Evolutionary conservation across 148 eudicot species (phyloP).

Genomic region (Arbutus unedo): DNA sequence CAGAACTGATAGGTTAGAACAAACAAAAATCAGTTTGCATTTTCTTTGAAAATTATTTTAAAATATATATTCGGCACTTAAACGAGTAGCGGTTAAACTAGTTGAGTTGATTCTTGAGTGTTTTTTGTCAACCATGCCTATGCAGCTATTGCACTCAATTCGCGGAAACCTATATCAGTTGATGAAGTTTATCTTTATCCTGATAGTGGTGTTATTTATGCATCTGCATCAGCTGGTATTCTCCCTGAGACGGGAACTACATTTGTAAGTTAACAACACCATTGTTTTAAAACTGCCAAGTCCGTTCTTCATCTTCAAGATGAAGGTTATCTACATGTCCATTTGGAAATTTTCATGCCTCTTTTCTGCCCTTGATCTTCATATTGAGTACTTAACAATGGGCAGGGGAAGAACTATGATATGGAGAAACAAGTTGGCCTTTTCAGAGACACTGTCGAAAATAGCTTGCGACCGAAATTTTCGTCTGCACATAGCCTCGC

Average conservation of each 20-base stretch:
- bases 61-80: no score
- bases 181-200: neutral
- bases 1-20: no score
- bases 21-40: no score
- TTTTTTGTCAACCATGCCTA: neutral
- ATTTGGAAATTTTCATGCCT: neutral
- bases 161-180: neutral
- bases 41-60: no score
- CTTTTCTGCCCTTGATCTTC: no score
- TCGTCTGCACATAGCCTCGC: neutral
- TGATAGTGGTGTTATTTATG: neutral
- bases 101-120: no score
- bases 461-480: neutral
- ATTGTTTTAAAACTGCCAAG: neutral
- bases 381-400: no score
- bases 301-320: no score
- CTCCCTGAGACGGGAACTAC: constrained; percentile 12
- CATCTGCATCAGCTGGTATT: constrained; percentile 18
- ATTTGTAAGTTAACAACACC: neutral
- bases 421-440: constrained; percentile 8
- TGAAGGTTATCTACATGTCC: no score
- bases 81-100: no score
- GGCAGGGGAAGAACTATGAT: constrained; percentile 11
- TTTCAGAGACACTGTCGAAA: constrained; percentile 8
- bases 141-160: neutral